These are phyloP conservation scores for Kwoniella bestiolae DNA, from an alignment of 768 basidiomycete species.

Conservation along the genomic window DNA sequence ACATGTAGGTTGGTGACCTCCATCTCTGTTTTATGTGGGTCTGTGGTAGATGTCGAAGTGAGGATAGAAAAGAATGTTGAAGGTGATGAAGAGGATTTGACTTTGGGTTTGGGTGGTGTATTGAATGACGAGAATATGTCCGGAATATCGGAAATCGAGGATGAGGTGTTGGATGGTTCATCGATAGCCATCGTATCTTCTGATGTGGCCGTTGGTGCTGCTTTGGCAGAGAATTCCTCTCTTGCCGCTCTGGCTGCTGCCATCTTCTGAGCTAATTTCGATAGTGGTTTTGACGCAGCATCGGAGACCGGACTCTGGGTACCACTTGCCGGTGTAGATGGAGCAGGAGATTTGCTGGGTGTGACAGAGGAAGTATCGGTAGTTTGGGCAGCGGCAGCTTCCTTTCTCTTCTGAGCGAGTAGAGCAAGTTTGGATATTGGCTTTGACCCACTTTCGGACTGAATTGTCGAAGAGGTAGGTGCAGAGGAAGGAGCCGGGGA, in stretches of 20 bases:
- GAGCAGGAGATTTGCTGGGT: conserved; percentile 14
- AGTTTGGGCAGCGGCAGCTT: conserved; percentile 48
- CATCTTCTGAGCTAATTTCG: conserved; percentile 59
- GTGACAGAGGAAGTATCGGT: conserved; percentile 22
- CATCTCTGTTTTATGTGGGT: conserved; percentile 13
- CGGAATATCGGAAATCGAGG: background rate
- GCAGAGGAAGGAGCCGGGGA: conserved; percentile 4
- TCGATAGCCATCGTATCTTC: conserved; percentile 3
- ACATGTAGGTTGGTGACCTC: conserved; percentile 28
- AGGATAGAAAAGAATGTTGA: conserved; percentile 40
- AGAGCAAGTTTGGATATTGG: conserved; percentile 57
- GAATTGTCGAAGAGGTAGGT: background rate
- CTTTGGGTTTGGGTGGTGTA: background rate
- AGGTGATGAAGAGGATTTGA: conserved; percentile 12
- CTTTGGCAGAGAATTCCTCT: conserved; percentile 22
- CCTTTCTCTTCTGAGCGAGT: conserved; percentile 49
- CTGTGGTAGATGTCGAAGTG: conserved; percentile 15
- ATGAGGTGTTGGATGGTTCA: background rate
- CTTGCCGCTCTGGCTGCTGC: conserved; percentile 53
- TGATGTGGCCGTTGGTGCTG: background rate
- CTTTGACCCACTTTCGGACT: conserved; percentile 23
- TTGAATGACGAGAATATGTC: conserved; percentile 30
- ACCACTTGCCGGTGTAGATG: conserved; percentile 2
- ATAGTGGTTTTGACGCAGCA: conserved; percentile 55
- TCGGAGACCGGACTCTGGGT: conserved; percentile 4